These are phyloP conservation scores for Phascolomyces articulosus DNA, from an alignment of 371 early-diverging fungal genomes.

Conservation along the genomic window DNA sequence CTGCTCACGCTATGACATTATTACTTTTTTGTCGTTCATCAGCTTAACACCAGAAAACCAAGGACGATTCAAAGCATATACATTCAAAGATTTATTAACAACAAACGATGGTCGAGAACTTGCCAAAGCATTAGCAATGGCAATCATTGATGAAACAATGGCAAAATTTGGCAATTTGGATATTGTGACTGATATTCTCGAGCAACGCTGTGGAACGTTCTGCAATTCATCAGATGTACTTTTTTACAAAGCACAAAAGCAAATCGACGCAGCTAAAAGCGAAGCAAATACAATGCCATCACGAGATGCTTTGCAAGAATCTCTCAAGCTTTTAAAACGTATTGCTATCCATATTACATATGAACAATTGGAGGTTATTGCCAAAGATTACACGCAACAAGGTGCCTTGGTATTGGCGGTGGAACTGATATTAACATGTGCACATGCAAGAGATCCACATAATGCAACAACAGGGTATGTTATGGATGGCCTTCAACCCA, in stretches of 20 bases:
- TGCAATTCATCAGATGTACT: slow-evolving; percentile 73
- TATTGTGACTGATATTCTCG: slow-evolving; percentile 44
- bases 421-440: slow-evolving; percentile 69
- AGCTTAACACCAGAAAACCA: slow-evolving; percentile 46
- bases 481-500: slow-evolving; percentile 38
- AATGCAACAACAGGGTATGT: slow-evolving; percentile 48
- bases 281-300: slow-evolving; percentile 47
- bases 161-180: slow-evolving; percentile 22
- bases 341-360: slow-evolving; percentile 32
- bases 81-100: slow-evolving; percentile 65
- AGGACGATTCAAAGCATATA: slow-evolving; percentile 42
- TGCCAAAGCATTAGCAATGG: slow-evolving; percentile 63
- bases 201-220: slow-evolving; percentile 73
- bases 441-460: slow-evolving; percentile 64
- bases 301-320: slow-evolving; percentile 53
- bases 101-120: slow-evolving; percentile 58
- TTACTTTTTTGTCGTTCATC: not conserved
- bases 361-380: slow-evolving; percentile 31
- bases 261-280: slow-evolving; percentile 28
- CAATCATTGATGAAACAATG: slow-evolving; percentile 54
- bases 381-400: slow-evolving; percentile 21
- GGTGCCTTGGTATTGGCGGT: slow-evolving; percentile 34
- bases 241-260: slow-evolving; percentile 57
- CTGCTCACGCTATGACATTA: no score
- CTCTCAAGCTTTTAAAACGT: slow-evolving; percentile 54